Evolutionary conservation across 331 rosid genomes (phyloP).

Genomic region (Malus hybrid): DNA sequence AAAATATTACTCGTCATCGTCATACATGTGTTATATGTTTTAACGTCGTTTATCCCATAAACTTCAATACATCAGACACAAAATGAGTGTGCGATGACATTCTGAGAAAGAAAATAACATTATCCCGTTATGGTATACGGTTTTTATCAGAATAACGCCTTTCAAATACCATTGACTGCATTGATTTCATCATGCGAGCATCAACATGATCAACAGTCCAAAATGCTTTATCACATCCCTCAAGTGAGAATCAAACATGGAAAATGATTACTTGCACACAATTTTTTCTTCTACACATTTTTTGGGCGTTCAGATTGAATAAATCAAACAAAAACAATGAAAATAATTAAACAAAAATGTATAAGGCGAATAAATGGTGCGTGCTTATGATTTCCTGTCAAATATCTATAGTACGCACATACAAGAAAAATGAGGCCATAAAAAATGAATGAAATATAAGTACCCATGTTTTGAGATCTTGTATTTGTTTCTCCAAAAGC

Average conservation of each 20-base stretch:
- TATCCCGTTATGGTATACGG: too few species aligned
- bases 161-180: not conserved
- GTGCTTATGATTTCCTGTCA: too few species aligned
- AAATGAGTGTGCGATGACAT: too few species aligned
- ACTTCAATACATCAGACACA: not conserved
- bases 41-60: not conserved
- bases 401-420: not conserved
- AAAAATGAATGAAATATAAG: not conserved
- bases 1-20: not conserved
- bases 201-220: not conserved
- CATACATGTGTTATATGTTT: not conserved
- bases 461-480: constrained; percentile 49
- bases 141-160: too few species aligned
- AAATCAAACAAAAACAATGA: too few species aligned
- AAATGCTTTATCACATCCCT: not conserved
- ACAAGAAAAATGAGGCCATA: not conserved
- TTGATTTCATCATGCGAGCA: not conserved
- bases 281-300: too few species aligned
- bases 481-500: constrained; percentile 26
- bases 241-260: not conserved
- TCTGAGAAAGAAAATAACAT: too few species aligned
- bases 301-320: too few species aligned
- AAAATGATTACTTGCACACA: too few species aligned
- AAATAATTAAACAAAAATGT: too few species aligned
- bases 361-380: too few species aligned